Evolutionary conservation across 2,329 filamentous ascomycete species (phyloP).

Genomic region (Fusarium pseudonygamai): DNA sequence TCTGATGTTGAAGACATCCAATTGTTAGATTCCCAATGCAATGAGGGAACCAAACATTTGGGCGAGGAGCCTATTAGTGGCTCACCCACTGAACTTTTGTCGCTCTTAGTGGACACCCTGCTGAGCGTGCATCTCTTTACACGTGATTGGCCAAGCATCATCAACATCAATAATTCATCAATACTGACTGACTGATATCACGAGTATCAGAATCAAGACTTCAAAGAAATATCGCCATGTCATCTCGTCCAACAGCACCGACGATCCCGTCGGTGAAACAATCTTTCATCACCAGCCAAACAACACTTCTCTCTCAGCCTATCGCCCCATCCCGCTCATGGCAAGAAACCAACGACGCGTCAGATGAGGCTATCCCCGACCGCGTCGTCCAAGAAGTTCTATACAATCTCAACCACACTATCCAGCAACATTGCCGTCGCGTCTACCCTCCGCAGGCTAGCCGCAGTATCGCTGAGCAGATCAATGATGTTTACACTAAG

Average conservation of each 20-base stretch:
- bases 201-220: background rate
- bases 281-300: slow-evolving; percentile 70
- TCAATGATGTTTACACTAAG: slow-evolving; percentile 70
- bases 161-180: background rate
- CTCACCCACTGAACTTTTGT: background rate
- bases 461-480: slow-evolving; percentile 77
- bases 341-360: slow-evolving; percentile 57
- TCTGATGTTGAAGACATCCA: background rate
- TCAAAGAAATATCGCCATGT: slow-evolving; percentile 3
- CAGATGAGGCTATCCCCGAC: slow-evolving; percentile 54
- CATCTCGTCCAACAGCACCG: slow-evolving; percentile 48
- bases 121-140: background rate
- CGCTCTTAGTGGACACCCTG: background rate
- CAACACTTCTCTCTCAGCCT: slow-evolving; percentile 68
- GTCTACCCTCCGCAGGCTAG: slow-evolving; percentile 75
- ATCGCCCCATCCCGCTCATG: slow-evolving; percentile 65
- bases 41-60: too few species aligned
- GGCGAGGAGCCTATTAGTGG: too few species aligned
- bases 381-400: slow-evolving; percentile 66
- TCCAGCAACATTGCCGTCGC: slow-evolving; percentile 72
- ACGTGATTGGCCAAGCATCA: slow-evolving; percentile 25
- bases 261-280: slow-evolving; percentile 72
- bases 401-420: slow-evolving; percentile 66
- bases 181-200: background rate
- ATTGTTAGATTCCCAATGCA: background rate